A percentile compares a stretch with the other conserved stretches of the same genome.
Conservation (phyloP, 1,139 yeast species). For the Suhomyces panamericanus region DNA sequence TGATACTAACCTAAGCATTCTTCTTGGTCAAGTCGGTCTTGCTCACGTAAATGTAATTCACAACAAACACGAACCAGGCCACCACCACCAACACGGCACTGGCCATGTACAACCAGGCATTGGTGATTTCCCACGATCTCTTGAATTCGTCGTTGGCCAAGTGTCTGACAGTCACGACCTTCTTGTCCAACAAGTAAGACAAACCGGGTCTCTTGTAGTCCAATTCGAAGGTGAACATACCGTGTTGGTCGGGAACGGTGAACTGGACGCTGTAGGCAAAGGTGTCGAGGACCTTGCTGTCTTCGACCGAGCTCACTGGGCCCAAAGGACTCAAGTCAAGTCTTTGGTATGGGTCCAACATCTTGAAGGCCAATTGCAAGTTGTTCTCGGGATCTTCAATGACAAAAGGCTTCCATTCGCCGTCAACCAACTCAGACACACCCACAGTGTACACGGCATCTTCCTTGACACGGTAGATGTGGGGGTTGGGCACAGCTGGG, state of each 20-base stretch:
- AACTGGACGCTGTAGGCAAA: conserved; percentile 47
- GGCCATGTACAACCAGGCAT: conserved; percentile 87
- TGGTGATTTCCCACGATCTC: conserved; percentile 89
- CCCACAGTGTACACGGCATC: conserved; percentile 64
- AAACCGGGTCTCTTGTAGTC: conserved; percentile 82
- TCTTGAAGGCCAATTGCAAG: conserved; percentile 78
- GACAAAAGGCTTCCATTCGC: conserved; percentile 69
- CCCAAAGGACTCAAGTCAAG: conserved; percentile 53
- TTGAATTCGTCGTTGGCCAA: conserved; percentile 94
- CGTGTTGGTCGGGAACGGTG: conserved; percentile 91
- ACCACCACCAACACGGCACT: conserved; percentile 67
- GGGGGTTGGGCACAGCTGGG: conserved; percentile 38
- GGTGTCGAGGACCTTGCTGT: conserved; percentile 48
- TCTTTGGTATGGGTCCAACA: conserved; percentile 96
- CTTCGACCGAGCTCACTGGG: conserved; percentile 39
- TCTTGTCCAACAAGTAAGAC: conserved; percentile 62
- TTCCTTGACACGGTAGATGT: conserved; percentile 72
- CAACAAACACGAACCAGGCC: conserved; percentile 75
- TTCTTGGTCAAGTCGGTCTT: conserved; percentile 34
- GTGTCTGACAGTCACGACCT: conserved; percentile 85
- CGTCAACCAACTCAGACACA: conserved; percentile 60
- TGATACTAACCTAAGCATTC: conserved; percentile 22
- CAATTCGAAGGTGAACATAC: conserved; percentile 85
- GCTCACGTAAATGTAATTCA: conserved; percentile 58
- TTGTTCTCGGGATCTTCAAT: conserved; percentile 48